Percentiles rank a stretch among this genome's conserved stretches.
Evolutionary conservation across 768 basidiomycete species (phyloP).

Genomic region (Podaxis sp.): DNA sequence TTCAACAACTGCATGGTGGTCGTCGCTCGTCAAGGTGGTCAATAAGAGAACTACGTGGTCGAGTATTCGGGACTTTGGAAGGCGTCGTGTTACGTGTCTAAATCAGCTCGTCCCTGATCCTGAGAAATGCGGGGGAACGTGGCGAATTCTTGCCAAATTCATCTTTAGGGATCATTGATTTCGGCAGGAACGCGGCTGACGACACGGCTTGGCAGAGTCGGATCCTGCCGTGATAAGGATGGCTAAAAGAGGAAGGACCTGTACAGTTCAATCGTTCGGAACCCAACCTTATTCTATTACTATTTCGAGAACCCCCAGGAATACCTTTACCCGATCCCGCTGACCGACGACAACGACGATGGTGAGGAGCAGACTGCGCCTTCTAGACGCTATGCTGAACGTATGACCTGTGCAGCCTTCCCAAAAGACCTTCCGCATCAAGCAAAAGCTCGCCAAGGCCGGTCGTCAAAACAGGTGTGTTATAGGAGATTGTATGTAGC

Average conservation of each 20-base stretch:
- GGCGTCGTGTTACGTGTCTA: background rate
- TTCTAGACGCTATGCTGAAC: conserved; percentile 12
- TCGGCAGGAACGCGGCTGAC: background rate
- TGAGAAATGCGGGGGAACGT: background rate
- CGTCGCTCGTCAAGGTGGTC: background rate
- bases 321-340: conserved; percentile 27
- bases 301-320: conserved; percentile 21
- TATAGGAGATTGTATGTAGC: background rate
- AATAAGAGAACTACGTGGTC: background rate
- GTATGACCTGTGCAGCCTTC: conserved; percentile 69
- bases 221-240: background rate
- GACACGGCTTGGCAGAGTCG: background rate
- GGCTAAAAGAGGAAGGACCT: conserved; percentile 25
- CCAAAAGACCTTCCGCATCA: conserved; percentile 98
- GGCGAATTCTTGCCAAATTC: background rate
- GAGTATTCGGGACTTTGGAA: background rate
- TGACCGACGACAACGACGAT: conserved; percentile 44
- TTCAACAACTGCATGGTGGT: conserved; percentile 52
- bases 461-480: conserved; percentile 90
- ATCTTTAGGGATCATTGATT: background rate
- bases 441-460: conserved; percentile 96
- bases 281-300: conserved; percentile 33
- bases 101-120: background rate
- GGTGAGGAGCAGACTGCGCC: conserved; percentile 34
- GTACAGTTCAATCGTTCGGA: conserved; percentile 32